Evolutionary conservation across 768 basidiomycete species (phyloP).

Genomic region (Lyophyllum semitale): DNA sequence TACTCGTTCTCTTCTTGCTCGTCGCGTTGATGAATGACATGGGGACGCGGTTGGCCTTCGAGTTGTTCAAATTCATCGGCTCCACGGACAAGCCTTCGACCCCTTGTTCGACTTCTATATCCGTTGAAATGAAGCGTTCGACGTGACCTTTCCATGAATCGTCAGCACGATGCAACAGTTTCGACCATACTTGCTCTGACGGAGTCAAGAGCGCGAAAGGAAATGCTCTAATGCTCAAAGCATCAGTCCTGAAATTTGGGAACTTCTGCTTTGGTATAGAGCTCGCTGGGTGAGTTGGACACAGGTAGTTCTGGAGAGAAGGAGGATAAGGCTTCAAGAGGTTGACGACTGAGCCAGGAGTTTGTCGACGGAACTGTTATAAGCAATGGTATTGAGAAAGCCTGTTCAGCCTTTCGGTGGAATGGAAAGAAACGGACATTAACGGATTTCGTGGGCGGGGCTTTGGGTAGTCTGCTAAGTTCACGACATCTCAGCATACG

Average conservation of each 20-base stretch:
- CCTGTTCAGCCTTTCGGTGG: background rate
- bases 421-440: slow-evolving; percentile 27
- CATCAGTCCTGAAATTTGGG: slow-evolving; percentile 11
- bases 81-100: slow-evolving; percentile 7
- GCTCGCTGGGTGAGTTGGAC: slow-evolving; percentile 30
- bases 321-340: slow-evolving; percentile 10
- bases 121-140: slow-evolving; percentile 4
- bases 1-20: slow-evolving; percentile 36
- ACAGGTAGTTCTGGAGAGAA: slow-evolving; percentile 17
- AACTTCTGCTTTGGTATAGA: slow-evolving; percentile 4
- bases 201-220: slow-evolving; percentile 32
- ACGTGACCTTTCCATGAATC: slow-evolving; percentile 22
- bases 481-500: slow-evolving; percentile 30
- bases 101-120: slow-evolving; percentile 1
- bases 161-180: slow-evolving; percentile 19
- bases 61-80: slow-evolving; percentile 19
- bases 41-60: slow-evolving; percentile 24
- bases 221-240: slow-evolving; percentile 27
- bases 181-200: slow-evolving; percentile 20
- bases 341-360: slow-evolving; percentile 33
- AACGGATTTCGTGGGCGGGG: slow-evolving; percentile 32
- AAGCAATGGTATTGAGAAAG: background rate
- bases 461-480: slow-evolving; percentile 34
- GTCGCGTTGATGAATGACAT: slow-evolving; percentile 40
- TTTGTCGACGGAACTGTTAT: slow-evolving; percentile 41